Base-by-base conservation (phyloP, 768 basidiomycete species). In the Tylopilus vinaceipallidus region DNA sequence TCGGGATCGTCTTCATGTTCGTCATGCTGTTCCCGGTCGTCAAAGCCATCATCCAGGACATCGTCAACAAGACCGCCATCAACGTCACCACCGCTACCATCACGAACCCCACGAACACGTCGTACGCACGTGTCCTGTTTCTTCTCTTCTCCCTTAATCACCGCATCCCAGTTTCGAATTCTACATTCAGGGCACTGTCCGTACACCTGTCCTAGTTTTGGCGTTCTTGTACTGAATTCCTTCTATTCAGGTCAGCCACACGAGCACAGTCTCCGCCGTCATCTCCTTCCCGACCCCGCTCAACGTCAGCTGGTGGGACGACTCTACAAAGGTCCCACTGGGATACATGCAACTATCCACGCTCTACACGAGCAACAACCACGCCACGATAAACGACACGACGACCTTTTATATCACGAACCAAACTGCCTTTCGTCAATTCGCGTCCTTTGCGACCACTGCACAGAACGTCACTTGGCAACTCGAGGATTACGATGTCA, bases 1-100 rank as follows among this genome's bases (percentile, higher is more conserved):
- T 87, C 13, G 79, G 71, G 30, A 84, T 88, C 44, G 82, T 75
- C 14, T 61, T 87, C 20, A 64, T 88, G 17, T 88, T 88, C 66
- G 77, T 88, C 51, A 40, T 87, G 11, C 64, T 88, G 20, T 88
- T 80, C 64, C 86, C 86, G 5, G 82, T 88, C 47, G 72, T 88
- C 48, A 75, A 69, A 43, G 84, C 84, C 40, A 83, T 87, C 54
- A 75, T 79, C 19, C 84, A 85, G 55, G 73, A 81, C 33, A 77
- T 88, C 34, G 75, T 88, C 16, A 80, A 85, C 49, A 71, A 72
- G 29, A 68, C 78, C 32, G 72, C 72, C 17, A 68, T 88, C 33
- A 72, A 81, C 44, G 70, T 88, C 40, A 71, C 82, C 20, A 60
- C 60, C 23, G 83, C 79, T 6, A 64, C 67, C 11, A 84, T 87